A percentile compares a stretch with the other conserved stretches of the same genome.
Evolutionary conservation across 1,139 yeast species (phyloP).

Genomic region (Kodamaea derodonti): DNA sequence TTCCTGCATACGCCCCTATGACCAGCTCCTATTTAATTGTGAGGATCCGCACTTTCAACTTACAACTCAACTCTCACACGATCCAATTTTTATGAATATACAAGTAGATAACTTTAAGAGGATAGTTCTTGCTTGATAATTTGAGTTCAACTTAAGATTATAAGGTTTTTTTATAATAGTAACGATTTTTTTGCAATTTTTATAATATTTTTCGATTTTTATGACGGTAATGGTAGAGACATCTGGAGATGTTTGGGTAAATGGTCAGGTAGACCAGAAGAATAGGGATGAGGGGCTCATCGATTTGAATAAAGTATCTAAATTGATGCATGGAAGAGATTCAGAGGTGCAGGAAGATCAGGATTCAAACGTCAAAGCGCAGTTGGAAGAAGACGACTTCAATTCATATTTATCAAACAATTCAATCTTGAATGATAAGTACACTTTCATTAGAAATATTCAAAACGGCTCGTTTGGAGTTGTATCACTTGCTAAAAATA

Average conservation of each 20-base stretch:
- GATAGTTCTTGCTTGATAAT: not conserved
- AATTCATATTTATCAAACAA: constrained; percentile 34
- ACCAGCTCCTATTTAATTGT: not conserved
- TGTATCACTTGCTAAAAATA: constrained; percentile 46
- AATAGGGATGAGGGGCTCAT: too few relatives aligned
- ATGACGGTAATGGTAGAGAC: not conserved
- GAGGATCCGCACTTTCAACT: not conserved
- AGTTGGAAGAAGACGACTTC: too few relatives aligned
- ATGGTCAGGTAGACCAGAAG: too few relatives aligned
- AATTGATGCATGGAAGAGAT: too few relatives aligned
- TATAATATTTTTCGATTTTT: too few relatives aligned
- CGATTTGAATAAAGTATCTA: too few relatives aligned
- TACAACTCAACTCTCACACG: not conserved
- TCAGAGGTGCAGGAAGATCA: too few relatives aligned
- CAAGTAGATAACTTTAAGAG: too few relatives aligned
- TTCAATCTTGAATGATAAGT: constrained; percentile 27
- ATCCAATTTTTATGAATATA: not conserved
- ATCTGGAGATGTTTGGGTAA: too few relatives aligned
- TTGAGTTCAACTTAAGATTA: not conserved
- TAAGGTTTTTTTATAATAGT: not conserved
- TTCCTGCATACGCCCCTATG: too few relatives aligned
- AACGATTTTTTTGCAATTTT: too few relatives aligned
- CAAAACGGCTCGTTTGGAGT: constrained; percentile 54
- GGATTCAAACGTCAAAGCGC: too few relatives aligned
- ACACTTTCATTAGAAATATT: constrained; percentile 33